A percentile compares a stretch with the other conserved stretches of the same genome.
These are phyloP conservation scores for Leptographium galeiforme DNA, from an alignment of 2,329 filamentous ascomycete species.

Conservation along the genomic window DNA sequence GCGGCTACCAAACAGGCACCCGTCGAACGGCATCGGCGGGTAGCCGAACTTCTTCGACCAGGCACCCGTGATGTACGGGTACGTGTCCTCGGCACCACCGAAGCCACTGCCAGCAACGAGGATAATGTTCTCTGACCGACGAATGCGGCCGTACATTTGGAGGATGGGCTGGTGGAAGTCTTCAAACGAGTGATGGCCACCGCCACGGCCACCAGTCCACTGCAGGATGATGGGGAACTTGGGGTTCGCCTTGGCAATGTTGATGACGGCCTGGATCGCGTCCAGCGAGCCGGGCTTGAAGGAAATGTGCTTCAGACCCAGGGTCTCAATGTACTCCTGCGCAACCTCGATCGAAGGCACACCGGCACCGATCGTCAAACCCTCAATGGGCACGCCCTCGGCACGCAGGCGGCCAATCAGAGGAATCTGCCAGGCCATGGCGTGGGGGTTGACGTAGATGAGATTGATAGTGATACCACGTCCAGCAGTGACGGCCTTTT, in stretches of 20 bases:
- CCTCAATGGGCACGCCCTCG: slow-evolving; percentile 82
- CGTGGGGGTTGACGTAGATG: slow-evolving; percentile 80
- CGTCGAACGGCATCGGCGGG: slow-evolving; percentile 88
- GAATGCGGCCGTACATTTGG: slow-evolving; percentile 80
- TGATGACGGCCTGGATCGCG: slow-evolving; percentile 78
- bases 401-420: slow-evolving; percentile 66
- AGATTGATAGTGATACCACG: slow-evolving; percentile 82
- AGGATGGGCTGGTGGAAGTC: slow-evolving; percentile 90
- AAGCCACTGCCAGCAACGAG: slow-evolving; percentile 86
- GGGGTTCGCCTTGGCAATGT: slow-evolving; percentile 88
- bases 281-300: slow-evolving; percentile 90
- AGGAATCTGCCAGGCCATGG: slow-evolving; percentile 88
- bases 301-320: slow-evolving; percentile 82
- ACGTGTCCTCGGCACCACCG: slow-evolving; percentile 78
- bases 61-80: slow-evolving; percentile 77
- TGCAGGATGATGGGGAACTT: slow-evolving; percentile 86
- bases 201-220: slow-evolving; percentile 89
- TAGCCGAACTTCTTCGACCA: slow-evolving; percentile 85
- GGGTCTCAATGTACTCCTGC: slow-evolving; percentile 84
- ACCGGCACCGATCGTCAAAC: slow-evolving; percentile 82
- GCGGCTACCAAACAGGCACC: slow-evolving; percentile 78
- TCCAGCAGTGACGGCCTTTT: slow-evolving; percentile 68
- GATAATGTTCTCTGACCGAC: slow-evolving; percentile 75
- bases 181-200: slow-evolving; percentile 88
- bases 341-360: slow-evolving; percentile 89